Evolutionary conservation across 805 yeast species (phyloP).

Genomic region (Schizosaccharomyces japonicus): DNA sequence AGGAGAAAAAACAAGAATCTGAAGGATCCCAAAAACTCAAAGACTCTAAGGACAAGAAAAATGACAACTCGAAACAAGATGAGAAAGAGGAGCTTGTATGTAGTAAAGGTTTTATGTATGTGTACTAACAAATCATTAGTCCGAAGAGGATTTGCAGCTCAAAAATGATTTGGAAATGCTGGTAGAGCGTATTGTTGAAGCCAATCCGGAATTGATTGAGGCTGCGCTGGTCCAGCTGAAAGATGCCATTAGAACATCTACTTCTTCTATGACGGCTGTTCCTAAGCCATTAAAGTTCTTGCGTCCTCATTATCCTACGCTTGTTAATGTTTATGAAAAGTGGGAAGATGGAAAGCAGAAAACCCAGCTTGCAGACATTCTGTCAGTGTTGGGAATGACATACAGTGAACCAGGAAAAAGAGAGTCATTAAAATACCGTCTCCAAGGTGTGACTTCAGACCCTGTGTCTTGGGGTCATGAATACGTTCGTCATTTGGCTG

Average conservation of each 20-base stretch:
- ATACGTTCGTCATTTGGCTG: constrained; percentile 81
- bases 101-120: not conserved
- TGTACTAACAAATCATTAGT: constrained; percentile 19
- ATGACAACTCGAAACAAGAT: too few species aligned
- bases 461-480: constrained; percentile 93
- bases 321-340: constrained; percentile 37
- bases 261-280: constrained; percentile 97
- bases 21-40: too few species aligned
- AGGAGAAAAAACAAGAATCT: too few species aligned
- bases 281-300: constrained; percentile 94
- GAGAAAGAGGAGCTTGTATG: constrained; percentile 1
- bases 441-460: constrained; percentile 31
- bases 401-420: constrained; percentile 59
- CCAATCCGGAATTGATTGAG: constrained; percentile 24
- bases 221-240: constrained; percentile 49
- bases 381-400: constrained; percentile 89
- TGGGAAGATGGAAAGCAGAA: constrained; percentile 30
- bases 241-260: constrained; percentile 62
- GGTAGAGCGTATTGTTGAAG: constrained; percentile 37
- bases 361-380: constrained; percentile 53
- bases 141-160: constrained; percentile 77
- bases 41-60: too few species aligned
- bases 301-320: constrained; percentile 58
- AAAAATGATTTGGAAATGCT: constrained; percentile 68
- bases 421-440: constrained; percentile 59